Base-by-base conservation (phyloP, 768 basidiomycete species). In the Phylloporus sp. region DNA sequence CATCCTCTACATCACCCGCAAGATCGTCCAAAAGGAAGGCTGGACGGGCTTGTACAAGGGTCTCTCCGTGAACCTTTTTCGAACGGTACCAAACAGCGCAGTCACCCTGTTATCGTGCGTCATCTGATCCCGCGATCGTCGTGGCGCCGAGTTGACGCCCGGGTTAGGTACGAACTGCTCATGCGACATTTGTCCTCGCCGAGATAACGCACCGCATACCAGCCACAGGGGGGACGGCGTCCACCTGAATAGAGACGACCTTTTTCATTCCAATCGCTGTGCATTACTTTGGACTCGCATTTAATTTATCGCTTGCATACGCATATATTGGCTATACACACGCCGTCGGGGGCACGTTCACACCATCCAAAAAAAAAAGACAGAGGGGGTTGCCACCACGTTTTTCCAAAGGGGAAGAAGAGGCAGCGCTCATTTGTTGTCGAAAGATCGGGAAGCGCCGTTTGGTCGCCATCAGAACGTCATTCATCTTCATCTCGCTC, bases 31-130 rank as follows among this genome's bases (percentile, higher is more conserved):
- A 34, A 84, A 87, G 56, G 92, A 95, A 62, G 93, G 93, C 13
- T 90, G 89, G 86, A 76, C 75, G 33, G 90, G 86, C 27, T 76
- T 98, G 46, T 99, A 99, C 71, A 85, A 86, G 50, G 96, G 96
- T 7, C 65, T 99, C 48, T 89, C 87, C n/a, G 81, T 97, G 53
- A 98, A 97, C 68, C 77, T 99, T 21, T 67, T 97, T 42, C 75
- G 95, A 49, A 99, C 96, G 8, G 95, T 98, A 53, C 96, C 96
- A 14, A 93, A 92, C 65, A 91, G 89, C 57, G 93, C 92, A 4
- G 87, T 97, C 53, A 99, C 96, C 31, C 86, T 99, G 79, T 68
- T 98, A 63, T 51, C 64, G 64, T 66, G 46, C 54, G 59, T 62
- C 3, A 34, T 43, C 48, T 37, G 45, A 21, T 48, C 23, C 40